Percentiles rank a stretch among this genome's conserved stretches.
phyloP scores from a whole-genome alignment of 768 basidiomycete species.

The Psilocybe tampanensis region DNA sequence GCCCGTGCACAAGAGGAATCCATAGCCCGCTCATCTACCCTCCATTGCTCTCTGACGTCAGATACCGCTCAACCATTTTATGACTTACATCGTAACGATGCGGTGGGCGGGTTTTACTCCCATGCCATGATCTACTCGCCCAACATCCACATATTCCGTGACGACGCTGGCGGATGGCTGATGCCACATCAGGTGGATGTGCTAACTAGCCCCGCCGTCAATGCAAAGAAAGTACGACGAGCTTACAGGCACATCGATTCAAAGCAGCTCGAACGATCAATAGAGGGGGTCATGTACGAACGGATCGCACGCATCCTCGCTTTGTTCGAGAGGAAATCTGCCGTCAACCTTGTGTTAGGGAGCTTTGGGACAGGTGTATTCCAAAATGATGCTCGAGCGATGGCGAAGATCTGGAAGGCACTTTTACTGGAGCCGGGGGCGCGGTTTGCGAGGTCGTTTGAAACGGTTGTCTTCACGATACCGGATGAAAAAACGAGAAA shows the following conservation, averaged over 20 bases:
- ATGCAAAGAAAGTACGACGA: constrained; percentile 48
- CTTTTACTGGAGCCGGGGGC: not conserved
- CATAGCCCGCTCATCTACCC: constrained; percentile 70
- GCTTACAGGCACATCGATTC: constrained; percentile 10
- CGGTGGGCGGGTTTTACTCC: constrained; percentile 59
- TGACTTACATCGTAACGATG: constrained; percentile 47
- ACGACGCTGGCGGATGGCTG: constrained; percentile 57
- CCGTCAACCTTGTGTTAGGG: constrained; percentile 62
- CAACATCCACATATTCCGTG: constrained; percentile 56
- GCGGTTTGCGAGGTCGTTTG: not conserved
- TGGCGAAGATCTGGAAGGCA: constrained; percentile 58
- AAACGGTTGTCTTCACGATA: not conserved
- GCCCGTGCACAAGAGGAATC: constrained; percentile 71
- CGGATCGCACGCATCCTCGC: constrained; percentile 68
- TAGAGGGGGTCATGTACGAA: constrained; percentile 57
- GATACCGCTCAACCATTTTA: constrained; percentile 59
- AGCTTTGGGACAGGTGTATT: constrained; percentile 81
- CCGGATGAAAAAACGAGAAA: not conserved
- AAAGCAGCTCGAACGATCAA: constrained; percentile 19
- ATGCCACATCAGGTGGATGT: constrained; percentile 61
- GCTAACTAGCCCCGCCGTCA: constrained; percentile 72
- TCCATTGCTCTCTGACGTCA: constrained; percentile 63
- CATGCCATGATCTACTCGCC: constrained; percentile 78
- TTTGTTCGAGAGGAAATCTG: constrained; percentile 62
- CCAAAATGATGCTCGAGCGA: constrained; percentile 54